Evolutionary conservation across 192 early-diverging fungal species (phyloP), one percentile per base, ranked within the genome.

Genomic region (Rhizophagus sp.): DNA sequence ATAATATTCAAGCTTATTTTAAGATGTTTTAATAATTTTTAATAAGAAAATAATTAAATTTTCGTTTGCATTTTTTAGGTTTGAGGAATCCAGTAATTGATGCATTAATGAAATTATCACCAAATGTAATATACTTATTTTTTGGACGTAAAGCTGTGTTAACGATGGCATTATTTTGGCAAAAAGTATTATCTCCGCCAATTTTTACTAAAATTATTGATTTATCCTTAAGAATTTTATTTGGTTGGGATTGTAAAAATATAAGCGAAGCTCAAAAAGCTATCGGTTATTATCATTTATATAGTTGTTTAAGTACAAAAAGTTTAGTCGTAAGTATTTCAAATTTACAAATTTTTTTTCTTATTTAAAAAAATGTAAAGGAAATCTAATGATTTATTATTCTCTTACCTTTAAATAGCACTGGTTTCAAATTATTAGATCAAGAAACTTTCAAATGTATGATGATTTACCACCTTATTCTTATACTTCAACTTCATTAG

Each of bases 351-450:
- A 30, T 30, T 30, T 30, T 30, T 65, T 27, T 30, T 27, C 30
- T 65, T 27, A 27, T 9, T 27, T 11, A 30, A 30, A 65, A 30
- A 65, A 57, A 57, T 22, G 13, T 1, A 36, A 19, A 5, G 13
- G 3, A 5, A 15, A 19, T 22, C 17, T 57, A 57, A 52, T 57
- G 17, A 52, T 19, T 68, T 22, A 22, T 68, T 19, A 39, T 6
- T 68, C 2, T 67, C 15, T 33, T 17, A 4, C 3, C 17, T 17
- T 39, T 75, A 30, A 68, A 41, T 81, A 90, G 88, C 96, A 96
- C 80, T 96, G 95, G 95, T 96, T 98, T 86, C 96, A 98, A 86
- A 98, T 98, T 75, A 97, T 98, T 57, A 84, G 94, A 33, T 90
- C 91, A 33, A 90, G 92, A 15, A 87, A 87, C 33, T 93, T 98